Evolutionary conservation across 768 basidiomycete genomes (phyloP).

Genomic region (Collybia sordida): DNA sequence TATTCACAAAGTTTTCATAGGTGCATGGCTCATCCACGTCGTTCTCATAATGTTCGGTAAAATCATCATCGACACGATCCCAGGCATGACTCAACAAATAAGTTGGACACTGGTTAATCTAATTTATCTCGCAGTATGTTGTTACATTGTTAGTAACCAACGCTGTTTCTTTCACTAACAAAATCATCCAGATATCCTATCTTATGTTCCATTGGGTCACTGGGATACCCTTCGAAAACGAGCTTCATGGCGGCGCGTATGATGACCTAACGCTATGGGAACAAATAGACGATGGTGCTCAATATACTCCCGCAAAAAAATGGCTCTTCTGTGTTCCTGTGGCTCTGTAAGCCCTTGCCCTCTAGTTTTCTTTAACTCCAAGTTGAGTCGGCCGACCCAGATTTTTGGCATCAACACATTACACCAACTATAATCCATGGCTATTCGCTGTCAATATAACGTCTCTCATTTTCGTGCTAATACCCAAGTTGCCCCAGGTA

Average conservation of each 20-base stretch:
- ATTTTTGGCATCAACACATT: conserved; percentile 96
- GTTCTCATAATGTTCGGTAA: conserved; percentile 90
- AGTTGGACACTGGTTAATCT: conserved; percentile 96
- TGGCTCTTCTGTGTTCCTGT: conserved; percentile 93
- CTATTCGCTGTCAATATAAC: conserved; percentile 89
- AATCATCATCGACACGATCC: conserved; percentile 89
- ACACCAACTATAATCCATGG: conserved; percentile 95
- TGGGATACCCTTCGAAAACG: conserved; percentile 91
- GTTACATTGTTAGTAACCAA: not conserved
- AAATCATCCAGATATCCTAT: conserved; percentile 72
- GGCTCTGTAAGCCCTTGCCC: conserved; percentile 61
- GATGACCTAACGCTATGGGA: conserved; percentile 99
- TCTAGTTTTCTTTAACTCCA: not conserved
- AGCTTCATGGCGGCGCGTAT: conserved; percentile 89
- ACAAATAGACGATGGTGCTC: conserved; percentile 98
- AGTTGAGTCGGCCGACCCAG: conserved; percentile 38
- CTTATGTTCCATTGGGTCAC: conserved; percentile 99
- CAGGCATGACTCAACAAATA: conserved; percentile 90
- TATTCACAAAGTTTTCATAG: conserved; percentile 38
- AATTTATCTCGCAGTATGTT: conserved; percentile 82
- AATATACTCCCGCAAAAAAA: conserved; percentile 98
- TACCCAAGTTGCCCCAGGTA: conserved; percentile 96
- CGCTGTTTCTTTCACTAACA: conserved; percentile 1
- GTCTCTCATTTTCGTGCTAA: conserved; percentile 75
- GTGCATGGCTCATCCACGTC: conserved; percentile 97